These are phyloP conservation scores for Oidiodendron maius DNA, from an alignment of 495 filamentous ascomycete species.

Conservation along the genomic window DNA sequence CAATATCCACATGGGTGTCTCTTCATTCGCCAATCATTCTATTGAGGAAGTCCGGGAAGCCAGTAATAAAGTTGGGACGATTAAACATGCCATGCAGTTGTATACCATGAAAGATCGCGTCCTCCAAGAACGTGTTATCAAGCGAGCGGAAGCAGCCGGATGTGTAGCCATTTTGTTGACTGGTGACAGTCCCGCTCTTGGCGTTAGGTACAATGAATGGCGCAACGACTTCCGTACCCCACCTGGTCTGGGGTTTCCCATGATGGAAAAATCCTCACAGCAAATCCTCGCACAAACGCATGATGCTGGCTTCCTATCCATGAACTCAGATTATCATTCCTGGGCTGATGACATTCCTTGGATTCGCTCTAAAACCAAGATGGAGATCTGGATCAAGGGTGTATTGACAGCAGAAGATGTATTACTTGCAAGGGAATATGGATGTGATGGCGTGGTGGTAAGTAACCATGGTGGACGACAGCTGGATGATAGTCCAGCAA, in stretches of 20 bases:
- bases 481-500: slow-evolving; percentile 54
- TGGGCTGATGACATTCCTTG: slow-evolving; percentile 48
- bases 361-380: slow-evolving; percentile 33
- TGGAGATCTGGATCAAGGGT: slow-evolving; percentile 58
- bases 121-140: slow-evolving; percentile 57
- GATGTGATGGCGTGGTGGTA: slow-evolving; percentile 51
- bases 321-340: slow-evolving; percentile 29
- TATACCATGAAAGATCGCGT: slow-evolving; percentile 69
- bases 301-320: slow-evolving; percentile 22
- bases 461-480: slow-evolving; percentile 66
- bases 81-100: slow-evolving; percentile 66
- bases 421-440: slow-evolving; percentile 41
- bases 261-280: slow-evolving; percentile 6
- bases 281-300: slow-evolving; percentile 14
- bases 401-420: slow-evolving; percentile 57
- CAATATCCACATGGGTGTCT: slow-evolving; percentile 42
- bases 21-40: slow-evolving; percentile 34
- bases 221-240: slow-evolving; percentile 20
- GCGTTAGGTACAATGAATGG: slow-evolving; percentile 50
- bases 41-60: slow-evolving; percentile 32
- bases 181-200: slow-evolving; percentile 54
- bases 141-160: slow-evolving; percentile 46
- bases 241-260: slow-evolving; percentile 1
- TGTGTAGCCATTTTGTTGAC: slow-evolving; percentile 61
- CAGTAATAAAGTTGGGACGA: slow-evolving; percentile 13